Evolutionary conservation across 73 alveolate species (phyloP).

Genomic region (Tetrahymena thermophila): DNA sequence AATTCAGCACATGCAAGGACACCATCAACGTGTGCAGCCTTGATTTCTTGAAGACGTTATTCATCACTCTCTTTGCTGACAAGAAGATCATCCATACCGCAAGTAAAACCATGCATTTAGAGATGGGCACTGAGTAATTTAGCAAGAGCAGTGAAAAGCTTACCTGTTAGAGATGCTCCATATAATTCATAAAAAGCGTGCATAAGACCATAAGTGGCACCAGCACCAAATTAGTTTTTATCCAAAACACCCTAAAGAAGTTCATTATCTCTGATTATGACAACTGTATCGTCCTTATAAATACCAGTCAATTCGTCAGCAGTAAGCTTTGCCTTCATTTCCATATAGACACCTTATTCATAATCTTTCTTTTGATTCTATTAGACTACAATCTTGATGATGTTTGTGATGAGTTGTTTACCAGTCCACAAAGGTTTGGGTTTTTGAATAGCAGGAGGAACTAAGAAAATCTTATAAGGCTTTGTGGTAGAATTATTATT

Average conservation of each 20-base stretch:
- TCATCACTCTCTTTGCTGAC: constrained; percentile 70
- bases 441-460: constrained; percentile 87
- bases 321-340: constrained; percentile 63
- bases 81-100: constrained; percentile 91
- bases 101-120: constrained; percentile 91
- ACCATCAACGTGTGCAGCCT: constrained; percentile 70
- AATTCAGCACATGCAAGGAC: constrained; percentile 81
- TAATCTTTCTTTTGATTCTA: constrained; percentile 61
- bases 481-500: constrained; percentile 16
- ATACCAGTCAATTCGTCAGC: constrained; percentile 31
- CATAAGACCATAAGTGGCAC: constrained; percentile 88
- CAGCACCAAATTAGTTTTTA: constrained; percentile 91
- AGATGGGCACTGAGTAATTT: constrained; percentile 80
- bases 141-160: constrained; percentile 88
- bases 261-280: constrained; percentile 79
- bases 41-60: constrained; percentile 72
- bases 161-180: constrained; percentile 92
- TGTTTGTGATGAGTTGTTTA: constrained; percentile 79
- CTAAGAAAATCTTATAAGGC: constrained; percentile 54
- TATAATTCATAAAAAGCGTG: constrained; percentile 94
- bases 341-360: constrained; percentile 65
- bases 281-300: constrained; percentile 45
- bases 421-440: constrained; percentile 95
- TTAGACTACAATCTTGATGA: constrained; percentile 71
- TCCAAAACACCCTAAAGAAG: constrained; percentile 89